Evolutionary conservation across 805 yeast species (phyloP).

Genomic region (Candida hispaniensis): DNA sequence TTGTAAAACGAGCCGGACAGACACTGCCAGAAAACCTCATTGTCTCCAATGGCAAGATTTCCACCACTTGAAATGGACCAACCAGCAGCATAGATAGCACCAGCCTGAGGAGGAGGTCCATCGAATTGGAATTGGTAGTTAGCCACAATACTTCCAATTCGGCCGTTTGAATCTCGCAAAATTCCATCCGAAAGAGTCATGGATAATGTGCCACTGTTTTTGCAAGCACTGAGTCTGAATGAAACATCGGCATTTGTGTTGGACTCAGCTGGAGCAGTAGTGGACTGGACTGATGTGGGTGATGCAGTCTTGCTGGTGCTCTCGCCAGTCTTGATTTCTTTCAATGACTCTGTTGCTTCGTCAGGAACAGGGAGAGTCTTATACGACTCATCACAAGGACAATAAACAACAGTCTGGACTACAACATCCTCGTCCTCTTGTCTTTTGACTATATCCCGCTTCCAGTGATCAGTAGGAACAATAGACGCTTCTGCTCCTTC

Average conservation of each 20-base stretch:
- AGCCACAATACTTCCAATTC: conserved; percentile 10
- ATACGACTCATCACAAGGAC: conserved; percentile 13
- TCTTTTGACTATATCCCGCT: conserved; percentile 12
- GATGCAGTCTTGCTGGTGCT: conserved; percentile 13
- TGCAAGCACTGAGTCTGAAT: conserved; percentile 13
- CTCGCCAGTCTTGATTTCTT: conserved; percentile 6
- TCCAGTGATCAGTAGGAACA: conserved; percentile 11
- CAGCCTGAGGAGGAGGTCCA: conserved; percentile 20
- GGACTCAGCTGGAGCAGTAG: conserved; percentile 4
- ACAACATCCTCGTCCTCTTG: conserved; percentile 3
- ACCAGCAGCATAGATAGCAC: conserved; percentile 19
- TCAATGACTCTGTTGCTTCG: not conserved
- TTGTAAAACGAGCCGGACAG: conserved; percentile 13
- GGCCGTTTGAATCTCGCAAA: conserved; percentile 9
- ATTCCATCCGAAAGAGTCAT: conserved; percentile 11
- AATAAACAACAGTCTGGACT: conserved; percentile 12
- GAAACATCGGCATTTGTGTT: conserved; percentile 10
- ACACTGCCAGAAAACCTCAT: conserved; percentile 17
- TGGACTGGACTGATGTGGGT: conserved; percentile 1
- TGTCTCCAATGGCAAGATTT: conserved; percentile 18
- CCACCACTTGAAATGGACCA: conserved; percentile 19
- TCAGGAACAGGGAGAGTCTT: conserved; percentile 10
- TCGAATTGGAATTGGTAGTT: conserved; percentile 18
- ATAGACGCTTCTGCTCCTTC: conserved; percentile 13
- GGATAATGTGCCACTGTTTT: conserved; percentile 10